These are phyloP conservation scores for Alloascoidea hylecoeti DNA, from an alignment of 805 yeast genomes.

Conservation along the genomic window DNA sequence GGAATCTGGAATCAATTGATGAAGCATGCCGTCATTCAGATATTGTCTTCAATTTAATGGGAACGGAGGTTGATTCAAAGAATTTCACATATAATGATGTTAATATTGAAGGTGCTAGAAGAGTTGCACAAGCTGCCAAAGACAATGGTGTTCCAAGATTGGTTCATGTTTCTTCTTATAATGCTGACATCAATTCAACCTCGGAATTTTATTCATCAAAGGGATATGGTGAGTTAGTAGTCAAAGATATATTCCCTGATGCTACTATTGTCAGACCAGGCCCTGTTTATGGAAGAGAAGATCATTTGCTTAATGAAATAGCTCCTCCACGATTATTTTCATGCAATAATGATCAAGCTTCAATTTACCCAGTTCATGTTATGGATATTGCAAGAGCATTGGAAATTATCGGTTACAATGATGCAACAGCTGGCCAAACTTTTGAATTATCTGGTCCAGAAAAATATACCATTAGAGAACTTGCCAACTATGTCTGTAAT, in stretches of 20 bases:
- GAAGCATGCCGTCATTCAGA: conserved; percentile 71
- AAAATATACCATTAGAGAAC: conserved; percentile 28
- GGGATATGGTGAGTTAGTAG: conserved; percentile 64
- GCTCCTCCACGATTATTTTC: conserved; percentile 49
- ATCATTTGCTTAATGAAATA: conserved; percentile 47
- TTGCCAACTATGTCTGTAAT: conserved; percentile 48
- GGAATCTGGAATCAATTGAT: conserved; percentile 64
- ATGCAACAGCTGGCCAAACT: conserved; percentile 62
- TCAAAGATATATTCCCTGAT: conserved; percentile 52
- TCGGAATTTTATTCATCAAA: conserved; percentile 70
- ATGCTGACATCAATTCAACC: conserved; percentile 53
- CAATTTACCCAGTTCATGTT: conserved; percentile 59
- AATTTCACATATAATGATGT: conserved; percentile 76
- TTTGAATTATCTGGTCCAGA: conserved; percentile 70
- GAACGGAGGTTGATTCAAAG: conserved; percentile 64
- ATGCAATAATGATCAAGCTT: conserved; percentile 49
- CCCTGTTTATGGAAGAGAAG: conserved; percentile 66
- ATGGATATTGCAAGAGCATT: conserved; percentile 67
- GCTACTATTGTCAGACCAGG: conserved; percentile 80
- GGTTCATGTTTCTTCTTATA: conserved; percentile 69
- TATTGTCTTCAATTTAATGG: conserved; percentile 69
- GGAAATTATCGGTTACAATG: conserved; percentile 70
- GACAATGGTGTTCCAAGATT: conserved; percentile 61
- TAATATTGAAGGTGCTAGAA: conserved; percentile 63
- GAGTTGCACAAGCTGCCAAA: conserved; percentile 61